These are phyloP conservation scores for Penicillium crustosum DNA, from an alignment of 2,329 filamentous ascomycete species.

Conservation along the genomic window DNA sequence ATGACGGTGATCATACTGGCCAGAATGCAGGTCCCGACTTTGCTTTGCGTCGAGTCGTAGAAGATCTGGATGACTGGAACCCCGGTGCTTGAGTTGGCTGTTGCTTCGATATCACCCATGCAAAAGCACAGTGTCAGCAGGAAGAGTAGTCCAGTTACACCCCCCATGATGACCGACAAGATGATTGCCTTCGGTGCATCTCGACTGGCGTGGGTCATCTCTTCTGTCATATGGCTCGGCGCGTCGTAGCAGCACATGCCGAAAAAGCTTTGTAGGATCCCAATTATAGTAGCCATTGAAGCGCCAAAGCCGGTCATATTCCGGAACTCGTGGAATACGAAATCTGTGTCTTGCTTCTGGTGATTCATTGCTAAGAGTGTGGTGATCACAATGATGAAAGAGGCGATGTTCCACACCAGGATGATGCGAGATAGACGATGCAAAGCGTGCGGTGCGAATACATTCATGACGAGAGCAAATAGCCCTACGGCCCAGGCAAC, in stretches of 20 bases:
- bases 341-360: constrained; percentile 53
- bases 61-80: constrained; percentile 57
- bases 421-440: constrained; percentile 53
- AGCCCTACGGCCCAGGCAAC: constrained; percentile 51
- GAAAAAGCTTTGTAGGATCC: constrained; percentile 54
- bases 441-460: constrained; percentile 50
- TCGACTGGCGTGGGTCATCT: constrained; percentile 39
- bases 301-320: constrained; percentile 54
- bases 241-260: constrained; percentile 54
- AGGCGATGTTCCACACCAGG: constrained; percentile 54
- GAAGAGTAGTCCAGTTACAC: constrained; percentile 51
- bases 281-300: constrained; percentile 53
- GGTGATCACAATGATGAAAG: constrained; percentile 54
- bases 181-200: constrained; percentile 35
- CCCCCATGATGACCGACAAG: constrained; percentile 47
- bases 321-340: constrained; percentile 57
- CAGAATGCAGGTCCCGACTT: constrained; percentile 45
- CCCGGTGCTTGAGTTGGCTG: constrained; percentile 48
- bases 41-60: constrained; percentile 47
- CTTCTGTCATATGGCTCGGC: constrained; percentile 56
- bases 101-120: constrained; percentile 51
- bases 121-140: constrained; percentile 53
- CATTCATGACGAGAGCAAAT: constrained; percentile 49
- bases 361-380: constrained; percentile 54
- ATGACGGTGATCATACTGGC: constrained; percentile 49